Conservation (phyloP, 192 early-diverging fungal genomes). For the Coemansia sp. region DNA sequence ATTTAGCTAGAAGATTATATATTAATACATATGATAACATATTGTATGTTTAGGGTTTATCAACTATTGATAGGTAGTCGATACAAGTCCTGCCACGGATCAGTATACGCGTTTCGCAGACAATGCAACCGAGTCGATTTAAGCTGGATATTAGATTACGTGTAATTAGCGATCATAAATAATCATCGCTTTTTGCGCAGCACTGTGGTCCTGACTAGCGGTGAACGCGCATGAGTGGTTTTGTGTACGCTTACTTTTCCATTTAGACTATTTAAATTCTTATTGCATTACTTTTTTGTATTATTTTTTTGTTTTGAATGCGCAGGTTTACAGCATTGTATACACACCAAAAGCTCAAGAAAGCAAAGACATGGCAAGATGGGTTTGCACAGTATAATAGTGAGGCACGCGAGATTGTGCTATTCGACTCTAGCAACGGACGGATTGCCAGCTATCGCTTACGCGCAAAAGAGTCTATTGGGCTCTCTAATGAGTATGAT, state of each 20-base stretch:
- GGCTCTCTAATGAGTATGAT: conserved; percentile 40
- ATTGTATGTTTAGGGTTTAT: too few relatives aligned
- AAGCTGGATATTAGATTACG: too few relatives aligned
- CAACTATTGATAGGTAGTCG: too few relatives aligned
- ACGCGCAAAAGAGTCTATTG: conserved; percentile 30
- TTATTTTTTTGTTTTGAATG: conserved; percentile 1
- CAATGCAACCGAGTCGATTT: too few relatives aligned
- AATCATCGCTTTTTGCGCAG: too few relatives aligned
- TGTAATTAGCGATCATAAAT: too few relatives aligned
- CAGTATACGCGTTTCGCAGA: too few relatives aligned
- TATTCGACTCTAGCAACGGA: conserved; percentile 30
- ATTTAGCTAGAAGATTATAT: too few relatives aligned
- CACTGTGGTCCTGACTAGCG: too few relatives aligned
- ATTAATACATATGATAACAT: too few relatives aligned
- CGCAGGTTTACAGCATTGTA: conserved; percentile 48
- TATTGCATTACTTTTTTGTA: neutral
- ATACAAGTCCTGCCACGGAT: too few relatives aligned
- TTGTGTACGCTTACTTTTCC: neutral
- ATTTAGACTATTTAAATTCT: conserved; percentile 7
- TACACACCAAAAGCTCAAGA: conserved; percentile 54
- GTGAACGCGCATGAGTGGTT: too few relatives aligned
- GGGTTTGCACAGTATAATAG: conserved; percentile 31
- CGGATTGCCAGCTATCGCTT: conserved; percentile 33
- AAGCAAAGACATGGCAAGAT: conserved; percentile 57
- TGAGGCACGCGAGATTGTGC: conserved; percentile 31